Percentiles rank a stretch among this genome's conserved stretches.
These are phyloP conservation scores for Thelonectria rubi DNA, from an alignment of 2,329 filamentous ascomycete genomes.

Conservation along the genomic window DNA sequence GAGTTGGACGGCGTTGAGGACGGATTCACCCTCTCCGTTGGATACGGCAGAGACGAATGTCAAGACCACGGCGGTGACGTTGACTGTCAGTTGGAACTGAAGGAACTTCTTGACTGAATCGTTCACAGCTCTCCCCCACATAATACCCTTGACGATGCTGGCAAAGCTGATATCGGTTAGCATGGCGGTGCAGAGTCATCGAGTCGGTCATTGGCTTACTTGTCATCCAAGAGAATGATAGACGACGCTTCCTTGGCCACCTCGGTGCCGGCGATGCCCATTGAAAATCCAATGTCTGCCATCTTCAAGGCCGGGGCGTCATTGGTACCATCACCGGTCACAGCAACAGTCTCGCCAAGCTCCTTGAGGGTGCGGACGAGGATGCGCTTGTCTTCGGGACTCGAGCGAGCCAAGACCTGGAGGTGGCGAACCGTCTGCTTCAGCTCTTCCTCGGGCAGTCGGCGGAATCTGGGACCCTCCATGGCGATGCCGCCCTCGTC, in stretches of 20 bases:
- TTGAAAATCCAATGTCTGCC: conserved; percentile 70
- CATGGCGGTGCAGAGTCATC: not conserved
- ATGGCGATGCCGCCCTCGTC: conserved; percentile 75
- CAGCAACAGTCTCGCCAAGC: conserved; percentile 66
- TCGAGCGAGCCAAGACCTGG: conserved; percentile 71
- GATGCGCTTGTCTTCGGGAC: conserved; percentile 72
- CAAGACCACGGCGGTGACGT: conserved; percentile 67
- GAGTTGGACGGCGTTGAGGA: conserved; percentile 68
- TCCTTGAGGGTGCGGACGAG: conserved; percentile 70
- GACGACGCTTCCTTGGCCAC: conserved; percentile 70
- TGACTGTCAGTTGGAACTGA: conserved; percentile 71
- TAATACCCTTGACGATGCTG: conserved; percentile 67
- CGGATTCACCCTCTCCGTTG: conserved; percentile 58
- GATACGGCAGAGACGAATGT: conserved; percentile 68
- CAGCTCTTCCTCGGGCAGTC: conserved; percentile 60
- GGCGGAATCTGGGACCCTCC: conserved; percentile 63
- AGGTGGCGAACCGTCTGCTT: conserved; percentile 67
- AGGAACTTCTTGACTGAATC: conserved; percentile 72
- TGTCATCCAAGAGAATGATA: conserved; percentile 70
- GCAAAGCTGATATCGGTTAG: conserved; percentile 51
- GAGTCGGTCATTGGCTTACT: conserved; percentile 42
- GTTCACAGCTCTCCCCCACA: conserved; percentile 71
- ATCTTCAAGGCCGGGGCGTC: conserved; percentile 68
- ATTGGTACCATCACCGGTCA: conserved; percentile 71
- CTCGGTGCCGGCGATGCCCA: conserved; percentile 72